phyloP scores from a whole-genome alignment of 371 early-diverging fungal species.

The Sanchytrium tribonematis region DNA sequence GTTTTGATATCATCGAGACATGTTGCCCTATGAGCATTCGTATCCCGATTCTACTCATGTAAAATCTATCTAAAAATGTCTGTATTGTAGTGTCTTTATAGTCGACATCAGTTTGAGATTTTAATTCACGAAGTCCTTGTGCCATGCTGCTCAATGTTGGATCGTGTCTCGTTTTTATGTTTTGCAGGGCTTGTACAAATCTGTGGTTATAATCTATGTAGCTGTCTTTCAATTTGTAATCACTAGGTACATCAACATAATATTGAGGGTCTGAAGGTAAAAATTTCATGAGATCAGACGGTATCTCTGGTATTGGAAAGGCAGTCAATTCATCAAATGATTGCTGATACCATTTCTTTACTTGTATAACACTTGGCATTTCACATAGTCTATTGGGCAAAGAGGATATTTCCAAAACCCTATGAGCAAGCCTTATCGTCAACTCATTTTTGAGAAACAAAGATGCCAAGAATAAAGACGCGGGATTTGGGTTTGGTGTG shows the following conservation, averaged over 20 bases:
- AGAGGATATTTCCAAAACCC: slow-evolving; percentile 76
- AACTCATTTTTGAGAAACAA: slow-evolving; percentile 77
- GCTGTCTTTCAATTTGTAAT: too few relatives aligned
- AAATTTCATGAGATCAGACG: slow-evolving; percentile 25
- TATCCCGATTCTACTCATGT: slow-evolving; percentile 87
- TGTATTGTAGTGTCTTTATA: slow-evolving; percentile 45
- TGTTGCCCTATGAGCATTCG: slow-evolving; percentile 62
- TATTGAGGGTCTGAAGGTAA: too few relatives aligned
- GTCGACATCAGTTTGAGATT: slow-evolving; percentile 9
- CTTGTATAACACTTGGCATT: slow-evolving; percentile 65
- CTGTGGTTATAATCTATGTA: too few relatives aligned
- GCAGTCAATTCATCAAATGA: slow-evolving; percentile 55
- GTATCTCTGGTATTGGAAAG: slow-evolving; percentile 32
- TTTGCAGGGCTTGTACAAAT: too few relatives aligned
- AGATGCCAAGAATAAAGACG: slow-evolving; percentile 53
- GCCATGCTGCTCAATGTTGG: slow-evolving; percentile 30
- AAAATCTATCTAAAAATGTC: slow-evolving; percentile 79
- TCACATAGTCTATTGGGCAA: slow-evolving; percentile 52
- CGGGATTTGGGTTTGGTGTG: slow-evolving; percentile 44
- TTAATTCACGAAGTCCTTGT: slow-evolving; percentile 5
- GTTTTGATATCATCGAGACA: slow-evolving; percentile 33
- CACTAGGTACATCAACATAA: too few relatives aligned
- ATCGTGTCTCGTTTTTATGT: too few relatives aligned
- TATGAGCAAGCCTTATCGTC: slow-evolving; percentile 49
- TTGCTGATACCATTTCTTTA: slow-evolving; percentile 81